Base-by-base conservation (phyloP, 2,329 filamentous ascomycete species). In the Colletotrichum scovillei region DNA sequence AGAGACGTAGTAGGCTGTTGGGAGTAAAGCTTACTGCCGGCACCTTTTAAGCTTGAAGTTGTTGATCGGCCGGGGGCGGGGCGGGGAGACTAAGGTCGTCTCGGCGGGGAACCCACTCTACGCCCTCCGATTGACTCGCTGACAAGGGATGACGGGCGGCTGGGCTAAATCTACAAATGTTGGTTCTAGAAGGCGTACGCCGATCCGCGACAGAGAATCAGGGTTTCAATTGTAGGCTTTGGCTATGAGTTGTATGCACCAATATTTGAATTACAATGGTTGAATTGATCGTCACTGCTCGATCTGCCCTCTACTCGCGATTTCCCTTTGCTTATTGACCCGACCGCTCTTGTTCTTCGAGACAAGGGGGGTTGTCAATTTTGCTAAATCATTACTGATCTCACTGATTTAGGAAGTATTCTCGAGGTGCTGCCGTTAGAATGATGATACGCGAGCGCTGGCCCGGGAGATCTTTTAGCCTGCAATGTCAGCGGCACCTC, bases 81-180 rank as follows among this genome's bases (percentile, higher is more conserved):
- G 35, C 35, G 35, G 35, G 56, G 56, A 30, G 32, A n/a, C 11
- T 30, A 14, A 32, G 32, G 32, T 12, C 32, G 59, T 30, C 42
- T 30, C 59, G 38, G 59, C 59, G 26, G 16, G 42, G 56, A 26
- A 52, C 14, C 68, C 68, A 71, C 56, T 46, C 46, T 49, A 59
- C 69, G 69, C 69, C 64, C 69, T 72, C 32, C 64, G 32, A 32
- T 49, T 62, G 63, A 71, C 57, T 52, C 30, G 42, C 7, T 26
- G 59, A 22, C 42, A 52, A 30, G 42, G 59, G 59, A 28, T 28
- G 38, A 52, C 30, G 24, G 11, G 59, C 59, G 19, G 30, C 30
- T 30, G 30, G 60, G n/a, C 60, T 42, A 8, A 6, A 9, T n/a
- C 42, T 16, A 46, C 19, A 1, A 42, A 42, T 28, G 16, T 32